Evolutionary conservation across 1,139 yeast genomes (phyloP).

Genomic region (Scheffersomyces titani): DNA sequence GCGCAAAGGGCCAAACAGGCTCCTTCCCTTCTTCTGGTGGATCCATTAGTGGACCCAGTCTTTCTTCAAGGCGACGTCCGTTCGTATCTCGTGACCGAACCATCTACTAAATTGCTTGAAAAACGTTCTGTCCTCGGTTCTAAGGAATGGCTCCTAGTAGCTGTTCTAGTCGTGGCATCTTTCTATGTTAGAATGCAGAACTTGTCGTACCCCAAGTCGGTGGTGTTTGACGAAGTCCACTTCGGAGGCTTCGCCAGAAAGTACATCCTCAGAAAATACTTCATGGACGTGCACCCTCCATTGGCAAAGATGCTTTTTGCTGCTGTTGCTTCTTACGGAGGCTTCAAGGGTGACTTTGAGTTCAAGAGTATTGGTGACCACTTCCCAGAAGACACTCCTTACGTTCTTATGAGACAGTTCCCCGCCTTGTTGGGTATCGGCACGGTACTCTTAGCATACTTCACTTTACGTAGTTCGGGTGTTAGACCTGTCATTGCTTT

Average conservation of each 20-base stretch:
- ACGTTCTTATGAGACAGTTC: slow-evolving; percentile 79
- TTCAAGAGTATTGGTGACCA: slow-evolving; percentile 72
- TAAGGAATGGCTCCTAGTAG: slow-evolving; percentile 38
- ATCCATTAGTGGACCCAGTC: slow-evolving; percentile 29
- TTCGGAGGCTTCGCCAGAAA: slow-evolving; percentile 80
- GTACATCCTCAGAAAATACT: slow-evolving; percentile 69
- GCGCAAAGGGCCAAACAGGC: slow-evolving; percentile 8
- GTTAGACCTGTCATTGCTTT: slow-evolving; percentile 73
- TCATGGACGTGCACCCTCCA: slow-evolving; percentile 96
- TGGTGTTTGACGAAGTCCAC: slow-evolving; percentile 92
- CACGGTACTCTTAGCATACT: slow-evolving; percentile 73
- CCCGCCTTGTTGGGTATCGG: slow-evolving; percentile 83
- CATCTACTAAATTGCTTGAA: slow-evolving; percentile 18
- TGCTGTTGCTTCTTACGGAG: slow-evolving; percentile 69
- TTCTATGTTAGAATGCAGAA: slow-evolving; percentile 47
- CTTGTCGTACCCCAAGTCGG: slow-evolving; percentile 69
- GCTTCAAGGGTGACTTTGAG: slow-evolving; percentile 74
- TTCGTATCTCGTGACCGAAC: slow-evolving; percentile 30
- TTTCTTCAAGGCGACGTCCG: slow-evolving; percentile 28
- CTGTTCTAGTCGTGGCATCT: slow-evolving; percentile 55
- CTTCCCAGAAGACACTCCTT: slow-evolving; percentile 65
- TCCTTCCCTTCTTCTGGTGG: slow-evolving; percentile 16
- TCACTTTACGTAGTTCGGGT: slow-evolving; percentile 85
- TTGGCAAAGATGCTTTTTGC: slow-evolving; percentile 88
- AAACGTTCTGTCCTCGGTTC: slow-evolving; percentile 21